phyloP scores from a whole-genome alignment of 1,284 basidiomycete species.

The Ustilago loliicola region DNA sequence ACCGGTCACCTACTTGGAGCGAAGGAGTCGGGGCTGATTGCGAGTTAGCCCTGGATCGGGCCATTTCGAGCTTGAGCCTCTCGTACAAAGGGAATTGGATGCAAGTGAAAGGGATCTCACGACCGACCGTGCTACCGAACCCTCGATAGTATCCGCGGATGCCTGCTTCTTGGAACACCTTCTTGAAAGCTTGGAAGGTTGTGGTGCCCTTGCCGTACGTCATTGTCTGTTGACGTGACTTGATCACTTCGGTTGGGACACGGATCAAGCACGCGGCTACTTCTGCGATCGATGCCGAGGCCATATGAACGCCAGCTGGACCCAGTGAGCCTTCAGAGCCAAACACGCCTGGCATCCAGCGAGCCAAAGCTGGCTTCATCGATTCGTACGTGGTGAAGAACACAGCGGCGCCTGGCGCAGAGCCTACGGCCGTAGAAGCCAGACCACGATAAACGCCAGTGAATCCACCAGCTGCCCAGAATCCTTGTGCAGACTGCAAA shows the following conservation, averaged over 20 bases:
- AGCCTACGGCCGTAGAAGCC: constrained; percentile 93
- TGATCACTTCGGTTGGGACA: constrained; percentile 94
- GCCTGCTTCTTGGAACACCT: constrained; percentile 76
- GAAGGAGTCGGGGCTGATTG: neutral
- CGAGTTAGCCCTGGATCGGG: constrained; percentile 31
- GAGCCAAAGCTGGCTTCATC: constrained; percentile 77
- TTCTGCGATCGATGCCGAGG: constrained; percentile 70
- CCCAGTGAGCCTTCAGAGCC: constrained; percentile 40
- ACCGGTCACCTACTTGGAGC: neutral
- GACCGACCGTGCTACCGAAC: constrained; percentile 81
- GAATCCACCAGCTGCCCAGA: constrained; percentile 88
- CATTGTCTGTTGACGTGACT: constrained; percentile 84
- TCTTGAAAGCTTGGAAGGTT: constrained; percentile 73
- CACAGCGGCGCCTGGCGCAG: constrained; percentile 92
- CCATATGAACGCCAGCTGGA: constrained; percentile 70
- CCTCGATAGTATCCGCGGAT: constrained; percentile 82
- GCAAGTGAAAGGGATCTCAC: constrained; percentile 97
- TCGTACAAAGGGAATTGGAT: constrained; percentile 98
- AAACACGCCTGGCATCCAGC: constrained; percentile 33
- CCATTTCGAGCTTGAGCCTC: constrained; percentile 77
- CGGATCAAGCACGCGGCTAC: constrained; percentile 87
- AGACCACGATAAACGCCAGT: constrained; percentile 92
- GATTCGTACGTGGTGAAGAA: constrained; percentile 97
- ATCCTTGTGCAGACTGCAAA: constrained; percentile 88
- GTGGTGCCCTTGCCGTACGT: constrained; percentile 76